A percentile compares a stretch with the other conserved stretches of the same genome.
Conservation (phyloP, 805 yeast species). For the Yamadazyma olivae region DNA sequence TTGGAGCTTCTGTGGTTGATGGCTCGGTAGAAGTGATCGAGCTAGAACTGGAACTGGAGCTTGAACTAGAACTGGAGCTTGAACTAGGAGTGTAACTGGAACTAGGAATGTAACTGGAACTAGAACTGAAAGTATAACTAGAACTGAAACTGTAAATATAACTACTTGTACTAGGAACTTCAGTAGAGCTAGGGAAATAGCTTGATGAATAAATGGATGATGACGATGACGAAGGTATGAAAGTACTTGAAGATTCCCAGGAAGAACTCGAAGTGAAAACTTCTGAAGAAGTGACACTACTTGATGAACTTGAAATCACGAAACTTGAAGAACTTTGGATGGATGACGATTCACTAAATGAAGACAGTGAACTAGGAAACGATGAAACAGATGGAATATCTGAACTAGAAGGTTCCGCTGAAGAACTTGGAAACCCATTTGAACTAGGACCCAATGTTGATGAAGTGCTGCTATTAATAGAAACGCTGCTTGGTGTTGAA, state of each 20-base stretch:
- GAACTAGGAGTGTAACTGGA: neutral
- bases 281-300: neutral
- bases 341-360: neutral
- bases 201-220: neutral
- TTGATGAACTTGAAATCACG: neutral
- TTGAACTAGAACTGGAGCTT: neutral
- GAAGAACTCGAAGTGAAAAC: neutral
- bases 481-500: neutral
- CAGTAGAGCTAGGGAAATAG: neutral
- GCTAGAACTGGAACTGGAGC: neutral
- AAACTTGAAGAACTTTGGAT: neutral
- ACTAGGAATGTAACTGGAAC: neutral
- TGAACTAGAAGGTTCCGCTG: neutral
- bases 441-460: neutral
- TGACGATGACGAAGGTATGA: neutral
- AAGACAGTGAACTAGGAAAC: neutral
- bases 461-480: neutral
- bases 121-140: neutral
- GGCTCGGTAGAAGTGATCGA: neutral
- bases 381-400: neutral
- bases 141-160: neutral
- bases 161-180: neutral
- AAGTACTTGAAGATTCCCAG: neutral
- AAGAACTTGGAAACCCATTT: neutral
- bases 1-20: slow-evolving; percentile 2